phyloP scores from a whole-genome alignment of 495 filamentous ascomycete genomes.

The Penicillium herquei region DNA sequence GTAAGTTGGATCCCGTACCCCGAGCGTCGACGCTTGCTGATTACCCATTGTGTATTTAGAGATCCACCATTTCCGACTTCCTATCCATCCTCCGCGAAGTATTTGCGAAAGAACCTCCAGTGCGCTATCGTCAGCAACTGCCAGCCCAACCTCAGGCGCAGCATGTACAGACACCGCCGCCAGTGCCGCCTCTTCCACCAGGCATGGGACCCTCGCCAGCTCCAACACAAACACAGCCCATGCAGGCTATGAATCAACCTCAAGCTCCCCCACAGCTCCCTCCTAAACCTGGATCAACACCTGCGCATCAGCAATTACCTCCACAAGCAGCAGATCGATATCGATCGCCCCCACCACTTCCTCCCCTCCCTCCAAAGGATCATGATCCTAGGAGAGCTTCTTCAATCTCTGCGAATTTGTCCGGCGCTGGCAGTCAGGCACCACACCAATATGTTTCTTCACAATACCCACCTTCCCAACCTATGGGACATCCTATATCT shows the following conservation, averaged over 20 bases:
- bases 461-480: constrained; percentile 9
- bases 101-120: constrained; percentile 92
- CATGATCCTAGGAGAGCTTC: constrained; percentile 20
- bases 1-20: constrained; percentile 50
- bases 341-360: constrained; percentile 34
- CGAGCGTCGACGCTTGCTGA: constrained; percentile 5
- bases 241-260: constrained; percentile 11
- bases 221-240: constrained; percentile 14
- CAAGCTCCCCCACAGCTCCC: constrained; percentile 42
- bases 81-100: constrained; percentile 79
- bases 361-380: constrained; percentile 43
- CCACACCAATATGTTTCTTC: constrained; percentile 18
- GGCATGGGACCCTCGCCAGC: constrained; percentile 46
- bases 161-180: constrained; percentile 52
- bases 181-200: constrained; percentile 68
- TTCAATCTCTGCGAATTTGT: constrained; percentile 8
- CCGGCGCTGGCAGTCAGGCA: constrained; percentile 10
- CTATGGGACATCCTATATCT: constrained; percentile 15
- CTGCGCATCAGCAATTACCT: constrained; percentile 18
- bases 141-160: constrained; percentile 33
- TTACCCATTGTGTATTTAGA: constrained; percentile 31
- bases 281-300: constrained; percentile 26
- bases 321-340: constrained; percentile 24
- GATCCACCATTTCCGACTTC: constrained; percentile 77
- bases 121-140: constrained; percentile 66